Evolutionary conservation across 2,329 filamentous ascomycete species (phyloP).

Genomic region (Corinectria fuckeliana): DNA sequence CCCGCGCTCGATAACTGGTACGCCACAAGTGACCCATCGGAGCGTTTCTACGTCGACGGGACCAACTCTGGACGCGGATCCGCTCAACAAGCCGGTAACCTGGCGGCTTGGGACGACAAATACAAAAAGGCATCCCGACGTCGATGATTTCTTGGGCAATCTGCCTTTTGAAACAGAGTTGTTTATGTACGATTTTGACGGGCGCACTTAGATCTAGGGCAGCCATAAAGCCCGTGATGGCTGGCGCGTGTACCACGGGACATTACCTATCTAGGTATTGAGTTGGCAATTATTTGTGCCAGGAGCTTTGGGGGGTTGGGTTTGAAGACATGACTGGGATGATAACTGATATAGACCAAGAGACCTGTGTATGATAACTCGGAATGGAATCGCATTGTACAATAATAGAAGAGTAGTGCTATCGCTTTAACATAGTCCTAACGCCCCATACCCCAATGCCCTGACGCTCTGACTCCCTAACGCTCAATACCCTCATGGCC

Average conservation of each 20-base stretch:
- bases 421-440: no score
- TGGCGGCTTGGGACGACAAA: constrained; percentile 17
- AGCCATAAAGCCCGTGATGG: not conserved
- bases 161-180: not conserved
- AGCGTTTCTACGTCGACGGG: constrained; percentile 25
- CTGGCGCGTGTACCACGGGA: not conserved
- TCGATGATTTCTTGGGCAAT: not conserved
- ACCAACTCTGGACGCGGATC: constrained; percentile 19
- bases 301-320: not conserved
- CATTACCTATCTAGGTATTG: not conserved
- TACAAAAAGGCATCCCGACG: constrained; percentile 3
- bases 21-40: constrained; percentile 11
- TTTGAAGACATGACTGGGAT: not conserved
- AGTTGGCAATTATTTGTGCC: not conserved
- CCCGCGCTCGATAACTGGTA: constrained; percentile 19
- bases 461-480: no score
- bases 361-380: not conserved
- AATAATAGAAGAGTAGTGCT: no score
- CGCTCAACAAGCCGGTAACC: constrained; percentile 7
- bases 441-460: no score
- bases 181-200: not conserved
- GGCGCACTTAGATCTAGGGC: not conserved
- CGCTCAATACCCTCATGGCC: no score
- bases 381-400: no score
- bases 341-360: not conserved